Evolutionary conservation across 2,329 filamentous ascomycete species (phyloP).

Genomic region (Incumbomyces delicatus): DNA sequence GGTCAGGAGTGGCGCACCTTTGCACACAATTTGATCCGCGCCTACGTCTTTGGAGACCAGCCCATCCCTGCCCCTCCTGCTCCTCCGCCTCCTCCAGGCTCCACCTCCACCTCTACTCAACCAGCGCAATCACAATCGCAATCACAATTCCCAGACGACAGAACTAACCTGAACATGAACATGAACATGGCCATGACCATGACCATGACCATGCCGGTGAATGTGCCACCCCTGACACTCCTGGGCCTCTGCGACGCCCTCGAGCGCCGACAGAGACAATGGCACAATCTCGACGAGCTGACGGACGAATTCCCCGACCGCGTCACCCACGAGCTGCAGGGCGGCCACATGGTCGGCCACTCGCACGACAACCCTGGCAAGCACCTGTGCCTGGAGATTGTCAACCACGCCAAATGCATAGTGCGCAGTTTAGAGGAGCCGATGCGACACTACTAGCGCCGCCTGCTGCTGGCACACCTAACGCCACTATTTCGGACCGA

Average conservation of each 20-base stretch:
- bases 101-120: background rate
- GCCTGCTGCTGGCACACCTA: too few relatives aligned
- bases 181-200: background rate
- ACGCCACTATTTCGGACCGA: too few relatives aligned
- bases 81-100: background rate
- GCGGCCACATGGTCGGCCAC: conserved; percentile 5
- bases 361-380: conserved; percentile 11
- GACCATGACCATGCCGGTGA: conserved; percentile 2
- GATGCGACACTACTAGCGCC: background rate
- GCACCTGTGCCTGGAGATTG: conserved; percentile 21
- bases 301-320: conserved; percentile 7
- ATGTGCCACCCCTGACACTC: conserved; percentile 17
- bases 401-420: conserved; percentile 19
- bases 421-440: conserved; percentile 18
- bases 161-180: too few relatives aligned
- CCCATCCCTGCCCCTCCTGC: conserved; percentile 11
- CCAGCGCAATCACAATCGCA: too few relatives aligned
- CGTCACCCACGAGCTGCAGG: conserved; percentile 13
- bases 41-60: conserved; percentile 18
- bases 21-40: conserved; percentile 20
- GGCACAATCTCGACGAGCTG: conserved; percentile 26
- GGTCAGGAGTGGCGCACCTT: conserved; percentile 25
- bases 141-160: too few relatives aligned
- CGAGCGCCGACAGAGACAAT: conserved; percentile 33
- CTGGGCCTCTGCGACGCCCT: conserved; percentile 31